A percentile compares a stretch with the other conserved stretches of the same genome.
phyloP scores from a whole-genome alignment of 768 basidiomycete genomes.

The Imleria badia region DNA sequence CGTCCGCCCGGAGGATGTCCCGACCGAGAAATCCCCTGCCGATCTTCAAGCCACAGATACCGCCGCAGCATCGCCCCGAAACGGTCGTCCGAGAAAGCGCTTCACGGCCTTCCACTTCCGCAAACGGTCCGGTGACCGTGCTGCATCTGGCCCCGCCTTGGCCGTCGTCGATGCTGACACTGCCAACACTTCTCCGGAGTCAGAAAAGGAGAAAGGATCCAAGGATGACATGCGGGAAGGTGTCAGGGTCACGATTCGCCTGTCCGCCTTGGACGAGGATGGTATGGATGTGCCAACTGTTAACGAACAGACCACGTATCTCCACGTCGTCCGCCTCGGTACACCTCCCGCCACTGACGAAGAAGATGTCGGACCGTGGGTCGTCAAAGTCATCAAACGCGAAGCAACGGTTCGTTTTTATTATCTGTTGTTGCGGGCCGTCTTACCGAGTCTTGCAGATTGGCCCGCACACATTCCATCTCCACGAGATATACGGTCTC shows the following conservation, averaged over 20 bases:
- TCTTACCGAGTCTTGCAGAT: constrained; percentile 50
- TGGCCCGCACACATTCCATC: constrained; percentile 89
- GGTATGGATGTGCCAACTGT: constrained; percentile 62
- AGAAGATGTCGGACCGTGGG: constrained; percentile 77
- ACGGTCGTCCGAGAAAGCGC: constrained; percentile 43
- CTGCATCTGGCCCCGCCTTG: constrained; percentile 73
- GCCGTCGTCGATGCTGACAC: constrained; percentile 73
- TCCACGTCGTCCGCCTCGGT: constrained; percentile 79
- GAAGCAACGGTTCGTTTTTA: constrained; percentile 68
- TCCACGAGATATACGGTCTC: constrained; percentile 94
- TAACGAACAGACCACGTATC: constrained; percentile 88
- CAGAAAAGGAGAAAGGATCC: constrained; percentile 42
- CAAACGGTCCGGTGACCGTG: constrained; percentile 49
- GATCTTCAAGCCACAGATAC: constrained; percentile 10
- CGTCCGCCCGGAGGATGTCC: neutral
- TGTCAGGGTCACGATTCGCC: constrained; percentile 73
- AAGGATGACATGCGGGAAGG: constrained; percentile 58
- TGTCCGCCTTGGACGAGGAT: constrained; percentile 79
- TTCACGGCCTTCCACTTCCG: constrained; percentile 71
- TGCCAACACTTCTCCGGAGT: constrained; percentile 28
- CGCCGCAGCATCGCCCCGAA: constrained; percentile 15
- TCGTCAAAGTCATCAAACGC: constrained; percentile 89
- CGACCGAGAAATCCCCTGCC: constrained; percentile 12
- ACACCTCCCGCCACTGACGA: constrained; percentile 37
- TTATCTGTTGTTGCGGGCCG: neutral